phyloP scores from a whole-genome alignment of 495 filamentous ascomycete species.

The Pseudoneurospora amorphoporcata region DNA sequence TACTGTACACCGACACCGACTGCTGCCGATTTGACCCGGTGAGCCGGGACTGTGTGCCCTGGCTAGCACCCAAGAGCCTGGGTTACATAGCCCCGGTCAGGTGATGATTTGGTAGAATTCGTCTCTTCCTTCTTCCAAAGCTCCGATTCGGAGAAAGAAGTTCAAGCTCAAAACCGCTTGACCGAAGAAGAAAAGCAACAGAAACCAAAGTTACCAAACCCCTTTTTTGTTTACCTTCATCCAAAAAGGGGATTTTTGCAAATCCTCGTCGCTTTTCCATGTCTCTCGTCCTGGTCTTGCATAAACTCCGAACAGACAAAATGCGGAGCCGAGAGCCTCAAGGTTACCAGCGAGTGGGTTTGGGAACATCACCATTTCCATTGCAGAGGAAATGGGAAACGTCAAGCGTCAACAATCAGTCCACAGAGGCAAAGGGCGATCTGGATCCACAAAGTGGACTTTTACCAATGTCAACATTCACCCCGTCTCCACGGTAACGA shows the following conservation, averaged over 20 bases:
- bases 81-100: not conserved
- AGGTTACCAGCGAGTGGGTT: not conserved
- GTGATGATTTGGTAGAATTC: not conserved
- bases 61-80: not conserved
- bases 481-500: not conserved
- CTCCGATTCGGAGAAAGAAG: not conserved
- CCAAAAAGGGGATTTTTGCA: not conserved
- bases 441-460: not conserved
- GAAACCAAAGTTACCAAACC: not conserved
- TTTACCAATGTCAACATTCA: not conserved
- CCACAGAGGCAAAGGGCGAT: not conserved
- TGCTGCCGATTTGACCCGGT: not conserved
- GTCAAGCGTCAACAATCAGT: not conserved
- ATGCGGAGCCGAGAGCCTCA: not conserved
- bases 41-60: not conserved
- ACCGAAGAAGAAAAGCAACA: not conserved
- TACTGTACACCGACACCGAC: not conserved
- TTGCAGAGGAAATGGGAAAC: not conserved
- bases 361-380: not conserved
- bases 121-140: no score
- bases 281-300: not conserved
- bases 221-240: not conserved
- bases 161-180: not conserved
- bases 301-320: not conserved
- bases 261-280: not conserved